Percentiles rank a stretch among this genome's conserved stretches.
Conservation (phyloP, 495 filamentous ascomycete species). For the Aspergillus leporis region DNA sequence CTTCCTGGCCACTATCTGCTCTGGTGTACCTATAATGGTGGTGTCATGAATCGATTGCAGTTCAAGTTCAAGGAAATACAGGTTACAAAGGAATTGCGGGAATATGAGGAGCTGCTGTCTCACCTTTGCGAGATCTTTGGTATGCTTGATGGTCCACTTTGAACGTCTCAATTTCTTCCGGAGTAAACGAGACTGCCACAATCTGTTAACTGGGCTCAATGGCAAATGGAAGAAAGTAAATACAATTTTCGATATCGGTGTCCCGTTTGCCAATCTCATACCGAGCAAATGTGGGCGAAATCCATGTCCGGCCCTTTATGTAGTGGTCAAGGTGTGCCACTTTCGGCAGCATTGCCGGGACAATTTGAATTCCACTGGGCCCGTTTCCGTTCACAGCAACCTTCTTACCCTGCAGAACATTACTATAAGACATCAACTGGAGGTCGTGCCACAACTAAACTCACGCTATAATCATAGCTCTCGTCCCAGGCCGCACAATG, state of each 20-base stretch:
- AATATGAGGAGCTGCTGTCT: background rate
- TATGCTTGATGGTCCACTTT: slow-evolving; percentile 40
- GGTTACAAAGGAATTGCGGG: background rate
- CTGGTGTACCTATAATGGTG: slow-evolving; percentile 37
- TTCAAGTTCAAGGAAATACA: slow-evolving; percentile 37
- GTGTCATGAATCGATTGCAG: slow-evolving; percentile 48
- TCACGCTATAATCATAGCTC: slow-evolving; percentile 32
- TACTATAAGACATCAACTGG: no score
- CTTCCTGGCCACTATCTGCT: slow-evolving; percentile 35
- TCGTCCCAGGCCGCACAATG: slow-evolving; percentile 58
- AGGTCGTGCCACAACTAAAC: no score
- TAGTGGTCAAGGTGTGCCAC: slow-evolving; percentile 50
- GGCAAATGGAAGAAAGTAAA: slow-evolving; percentile 3
- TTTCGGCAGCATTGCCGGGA: slow-evolving; percentile 58
- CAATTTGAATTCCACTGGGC: slow-evolving; percentile 55
- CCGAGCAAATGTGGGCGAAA: slow-evolving; percentile 41
- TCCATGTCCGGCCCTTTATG: slow-evolving; percentile 44
- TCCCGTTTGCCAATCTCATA: slow-evolving; percentile 33
- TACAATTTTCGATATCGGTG: slow-evolving; percentile 36
- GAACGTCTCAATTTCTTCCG: slow-evolving; percentile 49
- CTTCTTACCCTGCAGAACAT: slow-evolving; percentile 36
- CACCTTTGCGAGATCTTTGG: slow-evolving; percentile 46
- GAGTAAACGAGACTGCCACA: slow-evolving; percentile 33
- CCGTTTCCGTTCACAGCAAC: slow-evolving; percentile 58
- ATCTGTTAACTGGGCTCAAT: background rate